Conservation (phyloP, 768 basidiomycete species). For the Boletus vermiculosoides region DNA sequence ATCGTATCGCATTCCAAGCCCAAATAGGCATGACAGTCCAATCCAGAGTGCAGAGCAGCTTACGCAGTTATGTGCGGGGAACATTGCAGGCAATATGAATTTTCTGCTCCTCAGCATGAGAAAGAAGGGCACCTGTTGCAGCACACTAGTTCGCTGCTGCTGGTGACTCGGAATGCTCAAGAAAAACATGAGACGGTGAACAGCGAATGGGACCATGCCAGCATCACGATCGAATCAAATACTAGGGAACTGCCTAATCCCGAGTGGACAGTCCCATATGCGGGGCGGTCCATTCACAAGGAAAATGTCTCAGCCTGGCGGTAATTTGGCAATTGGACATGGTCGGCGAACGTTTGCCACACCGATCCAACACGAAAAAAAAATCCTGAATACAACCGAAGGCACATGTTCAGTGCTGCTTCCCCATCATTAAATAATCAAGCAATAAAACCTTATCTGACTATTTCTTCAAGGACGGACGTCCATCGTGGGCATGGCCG, state of each 20-base stretch:
- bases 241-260: not conserved
- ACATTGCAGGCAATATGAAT: not conserved
- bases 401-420: constrained; percentile 20
- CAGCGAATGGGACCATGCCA: not conserved
- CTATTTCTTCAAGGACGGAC: constrained; percentile 5
- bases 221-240: constrained; percentile 3
- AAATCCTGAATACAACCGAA: constrained; percentile 9
- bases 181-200: not conserved
- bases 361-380: constrained; percentile 6
- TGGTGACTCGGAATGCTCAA: not conserved
- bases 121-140: not conserved
- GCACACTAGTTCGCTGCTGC: not conserved
- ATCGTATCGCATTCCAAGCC: not conserved
- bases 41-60: not conserved
- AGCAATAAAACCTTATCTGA: constrained; percentile 23
- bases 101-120: not conserved
- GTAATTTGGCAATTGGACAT: constrained; percentile 13
- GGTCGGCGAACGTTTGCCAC: constrained; percentile 5
- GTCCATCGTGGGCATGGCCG: constrained; percentile 17
- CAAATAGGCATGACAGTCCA: not conserved
- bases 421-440: constrained; percentile 14
- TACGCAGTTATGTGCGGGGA: not conserved
- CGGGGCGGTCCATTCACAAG: not conserved
- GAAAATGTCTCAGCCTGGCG: constrained; percentile 2
- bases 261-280: not conserved